Conservation (phyloP, 2,329 filamentous ascomycete genomes). For the Colletotrichum trifolii region DNA sequence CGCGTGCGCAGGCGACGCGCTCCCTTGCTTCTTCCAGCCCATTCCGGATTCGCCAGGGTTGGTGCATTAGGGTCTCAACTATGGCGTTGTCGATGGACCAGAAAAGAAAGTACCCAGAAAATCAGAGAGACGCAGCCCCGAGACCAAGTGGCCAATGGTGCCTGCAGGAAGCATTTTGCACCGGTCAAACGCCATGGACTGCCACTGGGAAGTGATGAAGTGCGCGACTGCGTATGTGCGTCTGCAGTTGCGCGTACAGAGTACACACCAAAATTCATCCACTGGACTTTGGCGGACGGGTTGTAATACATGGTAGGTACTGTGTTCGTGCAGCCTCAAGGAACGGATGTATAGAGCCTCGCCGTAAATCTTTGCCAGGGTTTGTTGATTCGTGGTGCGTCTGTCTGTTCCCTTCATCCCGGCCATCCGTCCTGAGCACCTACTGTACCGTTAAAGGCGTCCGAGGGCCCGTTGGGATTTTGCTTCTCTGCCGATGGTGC, state of each 20-base stretch:
- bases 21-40: slow-evolving; percentile 17
- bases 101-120: slow-evolving; percentile 33
- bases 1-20: slow-evolving; percentile 4
- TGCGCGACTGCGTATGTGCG: slow-evolving; percentile 18
- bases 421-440: no score
- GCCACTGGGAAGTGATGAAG: slow-evolving; percentile 8
- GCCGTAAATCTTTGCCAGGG: no score
- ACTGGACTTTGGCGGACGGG: no score
- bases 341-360: no score
- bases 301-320: no score
- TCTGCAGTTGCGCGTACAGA: slow-evolving; percentile 1
- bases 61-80: slow-evolving; percentile 28
- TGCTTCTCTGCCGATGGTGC: not conserved
- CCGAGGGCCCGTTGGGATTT: no score
- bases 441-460: no score
- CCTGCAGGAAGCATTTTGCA: slow-evolving; percentile 7
- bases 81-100: slow-evolving; percentile 20
- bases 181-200: slow-evolving; percentile 5
- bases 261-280: not conserved
- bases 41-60: slow-evolving; percentile 23
- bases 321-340: no score
- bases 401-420: no score
- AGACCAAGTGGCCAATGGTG: slow-evolving; percentile 17
- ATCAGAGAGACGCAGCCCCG: slow-evolving; percentile 29
- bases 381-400: no score